Evolutionary conservation across 2,329 filamentous ascomycete species (phyloP).

Genomic region (Xylaria sp.): DNA sequence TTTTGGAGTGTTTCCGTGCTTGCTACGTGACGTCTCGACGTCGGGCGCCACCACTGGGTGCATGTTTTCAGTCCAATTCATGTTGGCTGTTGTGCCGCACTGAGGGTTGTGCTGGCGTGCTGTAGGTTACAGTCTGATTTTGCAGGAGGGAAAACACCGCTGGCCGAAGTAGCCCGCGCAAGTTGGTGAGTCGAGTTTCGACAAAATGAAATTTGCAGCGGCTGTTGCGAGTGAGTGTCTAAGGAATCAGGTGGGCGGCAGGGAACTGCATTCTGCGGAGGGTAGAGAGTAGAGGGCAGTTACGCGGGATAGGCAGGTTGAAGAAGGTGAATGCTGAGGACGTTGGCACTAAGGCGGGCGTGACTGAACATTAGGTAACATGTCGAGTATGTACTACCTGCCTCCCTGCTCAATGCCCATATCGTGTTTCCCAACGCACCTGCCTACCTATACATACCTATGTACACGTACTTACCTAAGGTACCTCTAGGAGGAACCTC

Average conservation of each 20-base stretch:
- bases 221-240: not conserved
- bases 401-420: no score
- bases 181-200: not conserved
- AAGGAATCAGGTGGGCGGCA: not conserved
- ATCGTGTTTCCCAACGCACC: no score
- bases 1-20: not conserved
- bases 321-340: not conserved
- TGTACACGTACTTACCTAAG: no score
- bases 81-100: not conserved
- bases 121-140: not conserved
- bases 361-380: no score
- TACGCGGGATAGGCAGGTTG: not conserved
- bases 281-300: not conserved
- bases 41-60: constrained; percentile 14
- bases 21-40: constrained; percentile 10
- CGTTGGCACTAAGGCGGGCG: not conserved
- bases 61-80: constrained; percentile 1
- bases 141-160: not conserved
- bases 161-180: not conserved
- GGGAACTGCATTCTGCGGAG: not conserved
- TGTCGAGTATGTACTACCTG: no score
- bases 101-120: not conserved
- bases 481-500: no score
- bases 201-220: not conserved
- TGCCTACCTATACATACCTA: no score